phyloP scores from a whole-genome alignment of 768 basidiomycete genomes.

The Termitomyces sp. region DNA sequence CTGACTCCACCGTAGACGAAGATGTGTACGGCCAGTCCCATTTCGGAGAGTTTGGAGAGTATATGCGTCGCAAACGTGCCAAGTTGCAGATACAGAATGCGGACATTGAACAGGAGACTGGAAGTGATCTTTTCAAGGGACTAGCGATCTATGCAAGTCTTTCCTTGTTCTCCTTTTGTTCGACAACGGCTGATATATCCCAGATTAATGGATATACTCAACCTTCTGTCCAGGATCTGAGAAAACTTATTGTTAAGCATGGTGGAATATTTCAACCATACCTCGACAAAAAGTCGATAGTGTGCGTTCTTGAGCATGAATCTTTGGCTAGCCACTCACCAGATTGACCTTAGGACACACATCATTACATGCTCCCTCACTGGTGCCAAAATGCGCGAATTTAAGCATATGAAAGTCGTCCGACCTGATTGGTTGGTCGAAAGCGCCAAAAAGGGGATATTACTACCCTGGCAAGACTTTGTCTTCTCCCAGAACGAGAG shows the following conservation, averaged over 20 bases:
- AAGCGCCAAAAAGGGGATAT: constrained; percentile 56
- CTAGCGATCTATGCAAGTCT: constrained; percentile 74
- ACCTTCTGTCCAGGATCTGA: constrained; percentile 81
- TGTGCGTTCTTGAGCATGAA: constrained; percentile 38
- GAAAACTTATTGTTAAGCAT: constrained; percentile 72
- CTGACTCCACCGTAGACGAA: constrained; percentile 22
- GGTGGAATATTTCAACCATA: constrained; percentile 85
- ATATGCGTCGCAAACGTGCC: constrained; percentile 86
- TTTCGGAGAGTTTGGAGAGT: constrained; percentile 84
- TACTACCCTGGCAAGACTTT: constrained; percentile 81
- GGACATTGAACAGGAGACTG: constrained; percentile 20
- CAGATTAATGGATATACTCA: constrained; percentile 90
- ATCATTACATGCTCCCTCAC: constrained; percentile 91
- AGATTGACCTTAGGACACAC: constrained; percentile 56
- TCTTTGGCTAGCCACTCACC: background rate
- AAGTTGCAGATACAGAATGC: constrained; percentile 84
- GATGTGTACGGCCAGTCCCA: constrained; percentile 68
- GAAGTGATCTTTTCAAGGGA: constrained; percentile 57
- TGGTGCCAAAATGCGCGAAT: constrained; percentile 83
- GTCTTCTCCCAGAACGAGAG: constrained; percentile 48
- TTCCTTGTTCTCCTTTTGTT: background rate
- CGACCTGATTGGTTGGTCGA: constrained; percentile 84
- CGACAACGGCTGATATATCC: background rate
- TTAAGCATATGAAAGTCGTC: constrained; percentile 86
- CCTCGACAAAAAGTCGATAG: constrained; percentile 69